Percentiles rank a stretch among this genome's conserved stretches.
Evolutionary conservation across 768 basidiomycete species (phyloP).

Genomic region (Lactarius sanguifluus): DNA sequence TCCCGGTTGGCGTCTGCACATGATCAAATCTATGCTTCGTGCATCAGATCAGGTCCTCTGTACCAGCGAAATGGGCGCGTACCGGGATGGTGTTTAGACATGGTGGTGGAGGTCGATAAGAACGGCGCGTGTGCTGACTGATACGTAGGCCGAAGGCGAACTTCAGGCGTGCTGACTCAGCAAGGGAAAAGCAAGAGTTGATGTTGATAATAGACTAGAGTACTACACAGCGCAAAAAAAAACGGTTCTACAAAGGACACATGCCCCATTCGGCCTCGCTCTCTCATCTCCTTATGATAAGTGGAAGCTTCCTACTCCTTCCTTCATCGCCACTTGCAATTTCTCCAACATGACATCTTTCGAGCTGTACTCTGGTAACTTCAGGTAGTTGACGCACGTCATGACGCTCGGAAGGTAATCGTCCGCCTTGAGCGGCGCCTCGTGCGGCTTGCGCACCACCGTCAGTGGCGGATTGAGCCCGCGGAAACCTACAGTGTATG

Average conservation of each 20-base stretch:
- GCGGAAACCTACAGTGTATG: slow-evolving; percentile 76
- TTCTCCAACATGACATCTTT: slow-evolving; percentile 84
- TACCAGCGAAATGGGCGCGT: not conserved
- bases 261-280: slow-evolving; percentile 19
- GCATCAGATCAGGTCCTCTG: not conserved
- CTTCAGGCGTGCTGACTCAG: slow-evolving; percentile 19
- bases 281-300: slow-evolving; percentile 74
- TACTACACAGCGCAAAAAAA: slow-evolving; percentile 15
- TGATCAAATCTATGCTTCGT: slow-evolving; percentile 75
- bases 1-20: slow-evolving; percentile 97
- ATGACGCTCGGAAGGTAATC: slow-evolving; percentile 97
- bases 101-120: slow-evolving; percentile 20
- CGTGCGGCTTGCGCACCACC: slow-evolving; percentile 96
- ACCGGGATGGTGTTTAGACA: slow-evolving; percentile 42
- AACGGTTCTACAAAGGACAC: slow-evolving; percentile 9
- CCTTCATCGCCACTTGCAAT: slow-evolving; percentile 79
- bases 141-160: no score
- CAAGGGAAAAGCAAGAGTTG: slow-evolving; percentile 6
- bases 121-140: not conserved
- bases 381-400: slow-evolving; percentile 98
- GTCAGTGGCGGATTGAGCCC: slow-evolving; percentile 92
- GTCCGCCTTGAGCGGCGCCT: slow-evolving; percentile 85
- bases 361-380: slow-evolving; percentile 92
- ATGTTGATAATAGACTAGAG: not conserved
- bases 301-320: slow-evolving; percentile 97